Evolutionary conservation across 179 eudicot species (phyloP).

Genomic region (Pouteria campechiana): DNA sequence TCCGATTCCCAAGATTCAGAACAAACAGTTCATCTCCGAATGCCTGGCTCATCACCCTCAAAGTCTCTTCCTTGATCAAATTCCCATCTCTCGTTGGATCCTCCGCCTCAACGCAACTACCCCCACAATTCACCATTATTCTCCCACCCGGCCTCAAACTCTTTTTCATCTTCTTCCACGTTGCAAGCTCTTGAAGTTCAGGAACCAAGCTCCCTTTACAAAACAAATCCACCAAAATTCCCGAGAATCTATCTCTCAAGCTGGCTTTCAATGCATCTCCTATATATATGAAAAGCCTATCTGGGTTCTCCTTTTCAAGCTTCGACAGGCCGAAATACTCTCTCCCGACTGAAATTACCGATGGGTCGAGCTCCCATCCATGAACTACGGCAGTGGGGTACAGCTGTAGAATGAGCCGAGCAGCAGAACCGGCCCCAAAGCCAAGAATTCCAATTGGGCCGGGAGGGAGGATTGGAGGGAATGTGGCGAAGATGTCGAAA

Average conservation of each 20-base stretch:
- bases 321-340: slow-evolving; percentile 46
- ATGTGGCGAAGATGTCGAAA: slow-evolving; percentile 78
- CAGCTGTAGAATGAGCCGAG: slow-evolving; percentile 35
- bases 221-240: slow-evolving; percentile 76
- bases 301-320: slow-evolving; percentile 30
- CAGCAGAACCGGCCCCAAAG: slow-evolving; percentile 81
- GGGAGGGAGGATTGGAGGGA: slow-evolving; percentile 65
- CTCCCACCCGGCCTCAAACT: slow-evolving; percentile 69
- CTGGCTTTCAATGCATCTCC: slow-evolving; percentile 52
- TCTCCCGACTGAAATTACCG: slow-evolving; percentile 58
- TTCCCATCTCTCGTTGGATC: slow-evolving; percentile 60
- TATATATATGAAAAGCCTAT: slow-evolving; percentile 37
- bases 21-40: slow-evolving; percentile 35
- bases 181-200: slow-evolving; percentile 54
- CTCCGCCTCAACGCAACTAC: slow-evolving; percentile 88
- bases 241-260: slow-evolving; percentile 41
- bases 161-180: slow-evolving; percentile 56
- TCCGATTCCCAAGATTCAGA: slow-evolving; percentile 45
- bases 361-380: slow-evolving; percentile 82
- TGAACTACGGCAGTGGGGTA: slow-evolving; percentile 48
- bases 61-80: slow-evolving; percentile 52
- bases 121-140: slow-evolving; percentile 90
- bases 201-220: slow-evolving; percentile 62
- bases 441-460: slow-evolving; percentile 77
- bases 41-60: slow-evolving; percentile 56